These are phyloP conservation scores for Trichoderma endophyticum DNA, from an alignment of 2,329 filamentous ascomycete genomes.

Conservation along the genomic window DNA sequence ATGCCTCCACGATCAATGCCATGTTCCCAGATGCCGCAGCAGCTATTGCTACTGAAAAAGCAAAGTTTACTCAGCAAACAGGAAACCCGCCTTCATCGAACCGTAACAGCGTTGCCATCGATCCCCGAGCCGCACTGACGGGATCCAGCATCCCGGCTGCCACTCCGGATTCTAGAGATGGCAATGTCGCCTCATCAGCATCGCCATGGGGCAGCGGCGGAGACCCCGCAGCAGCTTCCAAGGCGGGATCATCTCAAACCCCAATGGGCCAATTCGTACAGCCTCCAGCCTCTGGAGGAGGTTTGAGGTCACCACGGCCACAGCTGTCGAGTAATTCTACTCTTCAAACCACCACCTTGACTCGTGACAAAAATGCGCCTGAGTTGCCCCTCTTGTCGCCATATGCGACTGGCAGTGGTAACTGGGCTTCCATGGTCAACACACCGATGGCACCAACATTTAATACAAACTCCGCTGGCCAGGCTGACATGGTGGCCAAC, in stretches of 20 bases:
- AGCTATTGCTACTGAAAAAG: slow-evolving; percentile 97
- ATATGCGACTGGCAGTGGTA: slow-evolving; percentile 67
- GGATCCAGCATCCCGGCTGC: slow-evolving; percentile 70
- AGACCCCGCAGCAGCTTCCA: slow-evolving; percentile 53
- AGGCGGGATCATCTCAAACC: slow-evolving; percentile 73
- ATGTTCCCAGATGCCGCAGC: slow-evolving; percentile 99
- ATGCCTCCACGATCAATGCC: slow-evolving; percentile 89
- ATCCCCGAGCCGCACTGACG: slow-evolving; percentile 70
- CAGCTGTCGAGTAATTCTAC: slow-evolving; percentile 64
- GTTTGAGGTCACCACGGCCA: slow-evolving; percentile 76
- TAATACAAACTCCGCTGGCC: slow-evolving; percentile 57
- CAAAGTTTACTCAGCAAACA: slow-evolving; percentile 93
- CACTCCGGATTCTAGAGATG: slow-evolving; percentile 37
- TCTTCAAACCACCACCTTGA: slow-evolving; percentile 81
- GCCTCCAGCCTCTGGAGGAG: slow-evolving; percentile 67
- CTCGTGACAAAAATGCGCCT: slow-evolving; percentile 60
- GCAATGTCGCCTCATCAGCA: slow-evolving; percentile 32
- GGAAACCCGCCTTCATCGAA: slow-evolving; percentile 87
- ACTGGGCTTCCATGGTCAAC: slow-evolving; percentile 98
- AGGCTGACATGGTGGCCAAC: slow-evolving; percentile 98
- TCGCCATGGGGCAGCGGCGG: slow-evolving; percentile 74
- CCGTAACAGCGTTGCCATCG: slow-evolving; percentile 81
- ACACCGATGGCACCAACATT: slow-evolving; percentile 94
- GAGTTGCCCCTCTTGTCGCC: slow-evolving; percentile 86
- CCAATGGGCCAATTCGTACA: slow-evolving; percentile 96